phyloP scores from a whole-genome alignment of 805 yeast genomes.

The Cyberlindnera mycetangii region DNA sequence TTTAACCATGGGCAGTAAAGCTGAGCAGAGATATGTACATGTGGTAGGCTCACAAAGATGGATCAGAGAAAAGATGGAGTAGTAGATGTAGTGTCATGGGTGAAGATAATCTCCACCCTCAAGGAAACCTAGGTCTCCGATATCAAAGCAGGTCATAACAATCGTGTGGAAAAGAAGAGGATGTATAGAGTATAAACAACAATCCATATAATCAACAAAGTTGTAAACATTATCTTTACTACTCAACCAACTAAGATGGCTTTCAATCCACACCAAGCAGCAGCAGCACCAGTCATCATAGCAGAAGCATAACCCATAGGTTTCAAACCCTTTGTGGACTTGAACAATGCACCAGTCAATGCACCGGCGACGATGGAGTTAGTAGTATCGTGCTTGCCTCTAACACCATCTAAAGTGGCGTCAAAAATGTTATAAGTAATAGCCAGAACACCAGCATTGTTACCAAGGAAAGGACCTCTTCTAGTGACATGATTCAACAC shows the following conservation, averaged over 20 bases:
- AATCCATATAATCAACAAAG: no score
- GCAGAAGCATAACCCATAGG: slow-evolving; percentile 88
- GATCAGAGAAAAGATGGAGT: not conserved
- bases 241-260: slow-evolving; percentile 20
- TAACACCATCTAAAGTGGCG: slow-evolving; percentile 68
- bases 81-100: not conserved
- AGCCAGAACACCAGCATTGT: slow-evolving; percentile 92
- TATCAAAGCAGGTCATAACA: slow-evolving; percentile 11
- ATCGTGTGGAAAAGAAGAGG: slow-evolving; percentile 2
- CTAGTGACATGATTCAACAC: slow-evolving; percentile 88
- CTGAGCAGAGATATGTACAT: slow-evolving; percentile 1
- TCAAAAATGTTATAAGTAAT: slow-evolving; percentile 83
- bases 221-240: not conserved
- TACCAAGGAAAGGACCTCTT: slow-evolving; percentile 95
- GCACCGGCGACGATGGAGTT: slow-evolving; percentile 91
- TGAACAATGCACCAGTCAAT: slow-evolving; percentile 86
- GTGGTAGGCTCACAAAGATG: not conserved
- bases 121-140: not conserved
- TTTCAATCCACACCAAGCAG: slow-evolving; percentile 88
- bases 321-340: slow-evolving; percentile 76
- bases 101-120: not conserved
- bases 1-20: not conserved
- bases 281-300: slow-evolving; percentile 86
- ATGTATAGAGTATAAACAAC: not conserved
- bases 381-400: slow-evolving; percentile 85